Base-by-base conservation (phyloP, 192 early-diverging fungal genomes). In the Coemansia sp. region DNA sequence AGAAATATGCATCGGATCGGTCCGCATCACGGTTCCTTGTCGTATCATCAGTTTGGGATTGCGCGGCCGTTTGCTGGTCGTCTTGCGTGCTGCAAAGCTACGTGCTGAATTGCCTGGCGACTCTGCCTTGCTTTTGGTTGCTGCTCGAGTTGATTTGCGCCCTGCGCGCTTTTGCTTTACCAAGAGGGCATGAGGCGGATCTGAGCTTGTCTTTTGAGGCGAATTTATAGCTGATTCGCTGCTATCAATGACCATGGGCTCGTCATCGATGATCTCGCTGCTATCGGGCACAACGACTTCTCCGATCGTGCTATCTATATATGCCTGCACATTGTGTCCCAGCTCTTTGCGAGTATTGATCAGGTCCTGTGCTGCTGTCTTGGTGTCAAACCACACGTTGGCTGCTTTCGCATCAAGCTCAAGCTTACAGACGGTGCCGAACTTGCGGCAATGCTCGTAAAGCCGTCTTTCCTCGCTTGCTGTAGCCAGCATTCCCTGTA, bases 401-500 rank as follows among this genome's bases (percentile, higher is more conserved):
- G 56, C 61, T 21, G n/a, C 36, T 3, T 39, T 21, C 2, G 35
- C 31, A 3, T 43, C 46, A 12, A 46, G 11, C 15, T 33, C 30
- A 18, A 70, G 19, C 13, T 31, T 38, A 30, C 68, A 70, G 0
- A 70, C 56, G 7, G 43, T 36, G 18, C 68, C 68, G n/a, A 63
- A 59, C 2, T 11, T 14, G 40, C 57, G 58, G 49, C 61, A 56
- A 16, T 56, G 55, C 42, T 36, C 21, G 36, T 52, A 37, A 28
- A 71, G 41, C 31, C 26, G 51, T 39, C 20, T 44, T n/a, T 58
- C 61, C 3, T 51, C 52, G 52, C 15, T 41, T 0, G n/a, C 33
- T 11, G 0, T 36, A 1, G 13, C 19, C 28, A 38, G 5, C 8
- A 51, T 50, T 11, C 53, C 52, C 23, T 20, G 37, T 3, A 70